A percentile compares a stretch with the other conserved stretches of the same genome.
These are phyloP conservation scores for Fusarium sp. DNA, from an alignment of 2,329 filamentous ascomycete genomes.

Conservation along the genomic window DNA sequence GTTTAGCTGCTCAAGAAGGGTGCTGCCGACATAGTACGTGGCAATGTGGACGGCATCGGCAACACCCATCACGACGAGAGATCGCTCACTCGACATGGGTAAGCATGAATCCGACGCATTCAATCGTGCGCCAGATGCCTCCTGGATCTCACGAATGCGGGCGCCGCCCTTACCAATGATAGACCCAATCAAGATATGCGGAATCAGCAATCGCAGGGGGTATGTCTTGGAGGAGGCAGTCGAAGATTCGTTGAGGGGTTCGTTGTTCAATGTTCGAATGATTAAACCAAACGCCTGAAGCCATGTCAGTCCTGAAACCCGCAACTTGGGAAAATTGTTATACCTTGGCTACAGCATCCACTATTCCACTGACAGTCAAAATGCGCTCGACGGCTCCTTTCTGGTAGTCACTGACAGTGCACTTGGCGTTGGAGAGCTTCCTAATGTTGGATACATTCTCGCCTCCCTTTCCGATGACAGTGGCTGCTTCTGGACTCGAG, in stretches of 20 bases:
- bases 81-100: constrained; percentile 93
- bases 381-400: constrained; percentile 97
- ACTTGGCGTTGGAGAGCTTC: constrained; percentile 94
- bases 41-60: constrained; percentile 99
- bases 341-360: constrained; percentile 97
- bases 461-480: constrained; percentile 97
- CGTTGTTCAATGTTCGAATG: constrained; percentile 97
- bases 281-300: constrained; percentile 92
- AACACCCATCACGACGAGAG: constrained; percentile 96
- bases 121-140: constrained; percentile 92
- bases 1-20: constrained; percentile 95
- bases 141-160: constrained; percentile 97
- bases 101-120: constrained; percentile 97
- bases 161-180: constrained; percentile 98
- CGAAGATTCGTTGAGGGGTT: constrained; percentile 86
- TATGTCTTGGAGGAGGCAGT: constrained; percentile 97
- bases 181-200: constrained; percentile 96
- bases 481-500: constrained; percentile 95
- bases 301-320: constrained; percentile 41
- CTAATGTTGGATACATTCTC: constrained; percentile 99
- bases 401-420: constrained; percentile 98
- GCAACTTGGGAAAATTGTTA: constrained; percentile 35
- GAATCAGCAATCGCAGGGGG: constrained; percentile 91
- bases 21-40: constrained; percentile 98
- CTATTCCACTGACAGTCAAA: constrained; percentile 93